phyloP scores from a whole-genome alignment of 2,329 filamentous ascomycete species.

The Aspergillus niger region DNA sequence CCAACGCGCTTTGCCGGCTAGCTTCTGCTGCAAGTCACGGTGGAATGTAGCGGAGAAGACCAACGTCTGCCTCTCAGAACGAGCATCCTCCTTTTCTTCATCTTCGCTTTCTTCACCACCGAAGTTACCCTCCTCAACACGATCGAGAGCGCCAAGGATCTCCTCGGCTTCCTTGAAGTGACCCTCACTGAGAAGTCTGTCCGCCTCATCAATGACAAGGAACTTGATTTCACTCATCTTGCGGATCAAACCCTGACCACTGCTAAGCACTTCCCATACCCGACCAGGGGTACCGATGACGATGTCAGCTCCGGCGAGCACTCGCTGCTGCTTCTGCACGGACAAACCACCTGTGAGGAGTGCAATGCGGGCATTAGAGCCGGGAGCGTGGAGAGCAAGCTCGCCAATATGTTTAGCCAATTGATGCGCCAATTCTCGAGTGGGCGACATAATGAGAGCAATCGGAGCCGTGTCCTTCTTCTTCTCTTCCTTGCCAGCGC shows the following conservation, averaged over 20 bases:
- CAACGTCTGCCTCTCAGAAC: slow-evolving; percentile 70
- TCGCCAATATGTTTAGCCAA: slow-evolving; percentile 78
- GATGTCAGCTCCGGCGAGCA: slow-evolving; percentile 81
- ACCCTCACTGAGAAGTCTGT: slow-evolving; percentile 85
- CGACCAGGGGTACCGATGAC: slow-evolving; percentile 92
- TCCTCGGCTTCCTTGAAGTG: slow-evolving; percentile 94
- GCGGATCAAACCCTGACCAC: slow-evolving; percentile 67
- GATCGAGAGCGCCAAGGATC: slow-evolving; percentile 78
- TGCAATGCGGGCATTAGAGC: slow-evolving; percentile 64
- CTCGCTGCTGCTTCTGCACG: slow-evolving; percentile 89
- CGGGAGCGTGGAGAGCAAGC: slow-evolving; percentile 68
- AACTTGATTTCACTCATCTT: slow-evolving; percentile 75
- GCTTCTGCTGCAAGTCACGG: slow-evolving; percentile 85
- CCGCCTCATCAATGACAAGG: slow-evolving; percentile 90
- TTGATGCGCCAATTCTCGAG: slow-evolving; percentile 90
- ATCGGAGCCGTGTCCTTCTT: slow-evolving; percentile 56
- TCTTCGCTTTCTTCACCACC: slow-evolving; percentile 29
- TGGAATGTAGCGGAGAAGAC: slow-evolving; percentile 98
- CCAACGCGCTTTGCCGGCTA: slow-evolving; percentile 72
- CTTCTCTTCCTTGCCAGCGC: slow-evolving; percentile 41
- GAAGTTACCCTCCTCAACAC: slow-evolving; percentile 51
- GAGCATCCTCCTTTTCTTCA: slow-evolving; percentile 47
- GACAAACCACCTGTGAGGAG: slow-evolving; percentile 91
- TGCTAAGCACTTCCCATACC: slow-evolving; percentile 89
- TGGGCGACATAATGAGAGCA: slow-evolving; percentile 85